phyloP scores from a whole-genome alignment of 1,284 basidiomycete genomes.

The Pascua sp. region DNA sequence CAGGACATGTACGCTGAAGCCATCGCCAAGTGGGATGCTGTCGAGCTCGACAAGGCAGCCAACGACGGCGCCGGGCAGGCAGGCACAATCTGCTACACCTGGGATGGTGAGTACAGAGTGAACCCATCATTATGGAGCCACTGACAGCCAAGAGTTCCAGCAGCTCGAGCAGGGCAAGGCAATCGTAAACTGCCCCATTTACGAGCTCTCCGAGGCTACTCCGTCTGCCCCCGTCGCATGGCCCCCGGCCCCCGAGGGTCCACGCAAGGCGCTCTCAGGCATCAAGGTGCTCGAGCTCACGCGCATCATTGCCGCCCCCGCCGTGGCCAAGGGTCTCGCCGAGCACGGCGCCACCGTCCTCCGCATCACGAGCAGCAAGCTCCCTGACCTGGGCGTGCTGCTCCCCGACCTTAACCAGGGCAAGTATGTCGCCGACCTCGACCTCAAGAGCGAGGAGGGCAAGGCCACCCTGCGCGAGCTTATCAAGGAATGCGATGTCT shows the following conservation, averaged over 20 bases:
- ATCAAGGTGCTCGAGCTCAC: slow-evolving; percentile 18
- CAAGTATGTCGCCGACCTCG: slow-evolving; percentile 9
- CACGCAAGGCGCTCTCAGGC: slow-evolving; percentile 4
- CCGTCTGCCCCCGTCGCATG: not conserved
- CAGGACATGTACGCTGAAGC: slow-evolving; percentile 6
- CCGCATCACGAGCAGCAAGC: slow-evolving; percentile 4
- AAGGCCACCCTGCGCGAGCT: not conserved
- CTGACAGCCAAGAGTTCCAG: slow-evolving; percentile 9
- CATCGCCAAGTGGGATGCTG: slow-evolving; percentile 5
- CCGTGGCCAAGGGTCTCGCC: slow-evolving; percentile 10
- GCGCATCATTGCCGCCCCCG: slow-evolving; percentile 12
- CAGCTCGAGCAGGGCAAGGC: slow-evolving; percentile 9
- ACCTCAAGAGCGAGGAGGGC: slow-evolving; percentile 10
- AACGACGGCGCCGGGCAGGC: slow-evolving; percentile 13
- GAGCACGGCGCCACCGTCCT: slow-evolving; percentile 15
- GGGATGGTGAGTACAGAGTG: not conserved
- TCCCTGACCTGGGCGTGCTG: slow-evolving; percentile 8
- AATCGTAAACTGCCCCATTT: slow-evolving; percentile 8
- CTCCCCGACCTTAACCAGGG: slow-evolving; percentile 12
- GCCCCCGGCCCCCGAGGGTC: not conserved
- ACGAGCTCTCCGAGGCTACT: slow-evolving; percentile 5
- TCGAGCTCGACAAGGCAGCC: slow-evolving; percentile 9
- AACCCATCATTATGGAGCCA: too few relatives aligned
- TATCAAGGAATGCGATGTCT: slow-evolving; percentile 8
- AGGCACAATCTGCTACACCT: slow-evolving; percentile 10